Base-by-base conservation (phyloP, 2,329 filamentous ascomycete species). In the Fusarium sp. region DNA sequence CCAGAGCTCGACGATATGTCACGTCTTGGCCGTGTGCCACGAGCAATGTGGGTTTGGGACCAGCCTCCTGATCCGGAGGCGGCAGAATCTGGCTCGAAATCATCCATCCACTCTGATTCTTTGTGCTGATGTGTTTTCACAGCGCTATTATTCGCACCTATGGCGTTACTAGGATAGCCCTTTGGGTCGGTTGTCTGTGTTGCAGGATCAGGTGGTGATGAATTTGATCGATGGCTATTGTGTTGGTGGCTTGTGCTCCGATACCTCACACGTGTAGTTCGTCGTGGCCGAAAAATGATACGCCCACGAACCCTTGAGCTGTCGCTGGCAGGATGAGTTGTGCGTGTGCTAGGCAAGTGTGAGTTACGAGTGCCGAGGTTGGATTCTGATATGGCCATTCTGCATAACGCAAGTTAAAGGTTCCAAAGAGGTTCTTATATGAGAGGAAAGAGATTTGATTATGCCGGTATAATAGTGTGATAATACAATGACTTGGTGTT, bases 341-440 rank as follows among this genome's bases (percentile, higher is more conserved):
- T 61, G 30, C 58, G 58, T 54, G 52, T 71, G 44, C 46, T 68
- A 18, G 66, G 65, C 44, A 70, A 63, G n/a, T 67, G 60, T 59
- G 62, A 62, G 61, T 72, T 46, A 61, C 67, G 63, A 61, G 70
- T 67, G 58, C 76, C 73, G 26, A 73, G 63, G 45, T 78, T 78
- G 69, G 78, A 76, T 74, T 77, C 71, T 70, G 75, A 55, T 33
- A 70, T 60, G 70, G 70, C 70, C 80, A 82, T 81, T 48, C 40
- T 75, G 62, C 9, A 50, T 58, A 27, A 12, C 58, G 53, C 44
- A 60, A 57, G n/a, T 50, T 56, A 59, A 23, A 20, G 49, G 72
- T 66, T 72, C 63, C 63, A 69, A 70, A 58, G 67, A 55, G 42
- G 61, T 77, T 75, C 73, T 63, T 74, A 75, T 67, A 69, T 71